phyloP scores from a whole-genome alignment of 2,329 filamentous ascomycete genomes.

The Metarhizium robertsii region DNA sequence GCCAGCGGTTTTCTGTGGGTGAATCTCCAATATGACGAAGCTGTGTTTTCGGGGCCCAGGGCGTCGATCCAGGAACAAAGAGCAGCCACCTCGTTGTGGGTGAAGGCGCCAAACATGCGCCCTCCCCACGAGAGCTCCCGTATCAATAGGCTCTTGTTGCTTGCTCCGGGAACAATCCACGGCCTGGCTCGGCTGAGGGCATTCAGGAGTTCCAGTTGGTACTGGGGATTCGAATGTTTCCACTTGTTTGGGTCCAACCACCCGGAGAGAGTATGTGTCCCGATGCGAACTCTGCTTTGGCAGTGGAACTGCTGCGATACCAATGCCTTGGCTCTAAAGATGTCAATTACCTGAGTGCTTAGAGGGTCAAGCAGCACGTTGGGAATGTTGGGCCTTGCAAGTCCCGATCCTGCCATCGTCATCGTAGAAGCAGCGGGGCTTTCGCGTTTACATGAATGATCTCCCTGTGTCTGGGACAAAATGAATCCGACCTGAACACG shows the following conservation, averaged over 20 bases:
- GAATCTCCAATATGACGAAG: neutral
- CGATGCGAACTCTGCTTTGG: constrained; percentile 4
- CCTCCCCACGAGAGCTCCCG: constrained; percentile 35
- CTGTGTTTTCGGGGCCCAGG: neutral
- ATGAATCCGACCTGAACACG: constrained; percentile 8
- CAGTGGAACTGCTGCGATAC: constrained; percentile 6
- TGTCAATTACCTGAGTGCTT: neutral
- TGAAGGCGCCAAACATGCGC: constrained; percentile 41
- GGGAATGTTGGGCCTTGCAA: neutral
- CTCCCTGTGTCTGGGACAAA: constrained; percentile 6
- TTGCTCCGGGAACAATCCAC: constrained; percentile 32
- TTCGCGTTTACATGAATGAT: neutral
- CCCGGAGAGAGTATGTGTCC: constrained; percentile 1
- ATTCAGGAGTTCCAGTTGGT: constrained; percentile 7
- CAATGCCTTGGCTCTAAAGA: constrained; percentile 3
- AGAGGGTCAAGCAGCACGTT: neutral
- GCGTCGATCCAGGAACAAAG: constrained; percentile 9
- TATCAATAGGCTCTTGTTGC: constrained; percentile 29
- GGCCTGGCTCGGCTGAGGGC: constrained; percentile 5
- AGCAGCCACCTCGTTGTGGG: constrained; percentile 23
- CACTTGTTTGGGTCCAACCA: constrained; percentile 4
- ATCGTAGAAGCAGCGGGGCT: neutral
- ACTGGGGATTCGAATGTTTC: neutral
- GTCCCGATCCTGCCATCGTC: neutral
- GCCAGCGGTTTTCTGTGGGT: neutral